Percentiles rank a stretch among this genome's conserved stretches.
Conservation (phyloP, 805 yeast species). For the Komagataella mondaviorum region DNA sequence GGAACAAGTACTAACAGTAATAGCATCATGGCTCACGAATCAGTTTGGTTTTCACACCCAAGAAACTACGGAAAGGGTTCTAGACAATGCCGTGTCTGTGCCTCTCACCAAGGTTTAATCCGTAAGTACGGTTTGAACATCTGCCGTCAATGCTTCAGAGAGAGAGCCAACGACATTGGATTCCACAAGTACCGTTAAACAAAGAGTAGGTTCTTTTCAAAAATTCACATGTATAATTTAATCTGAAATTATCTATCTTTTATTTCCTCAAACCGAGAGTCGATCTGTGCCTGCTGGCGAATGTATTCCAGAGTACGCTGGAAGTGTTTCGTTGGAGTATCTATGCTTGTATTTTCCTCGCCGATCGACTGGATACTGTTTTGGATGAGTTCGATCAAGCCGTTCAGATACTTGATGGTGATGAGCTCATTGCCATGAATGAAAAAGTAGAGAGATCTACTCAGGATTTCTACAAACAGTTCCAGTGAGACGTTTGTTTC, state of each 20-base stretch:
- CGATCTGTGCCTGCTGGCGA: conserved; percentile 51
- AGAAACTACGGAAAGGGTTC: conserved; percentile 99
- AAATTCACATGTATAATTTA: conserved; percentile 1
- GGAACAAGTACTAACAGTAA: conserved; percentile 6
- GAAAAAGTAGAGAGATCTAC: conserved; percentile 74
- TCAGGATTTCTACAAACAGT: conserved; percentile 80
- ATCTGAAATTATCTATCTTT: background rate
- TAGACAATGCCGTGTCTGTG: conserved; percentile 98
- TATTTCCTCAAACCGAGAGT: conserved; percentile 52
- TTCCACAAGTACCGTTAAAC: conserved; percentile 96
- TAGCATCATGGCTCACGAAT: conserved; percentile 96
- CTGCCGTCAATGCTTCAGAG: conserved; percentile 99
- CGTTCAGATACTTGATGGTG: conserved; percentile 66
- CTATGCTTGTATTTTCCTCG: conserved; percentile 10
- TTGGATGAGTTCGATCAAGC: conserved; percentile 70
- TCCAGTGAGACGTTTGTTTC: conserved; percentile 64
- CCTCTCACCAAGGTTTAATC: conserved; percentile 98
- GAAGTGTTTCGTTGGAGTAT: conserved; percentile 39
- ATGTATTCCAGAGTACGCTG: conserved; percentile 64
- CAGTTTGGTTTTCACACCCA: conserved; percentile 99
- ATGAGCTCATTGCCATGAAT: conserved; percentile 67
- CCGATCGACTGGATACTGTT: conserved; percentile 33
- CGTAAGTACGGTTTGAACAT: conserved; percentile 99
- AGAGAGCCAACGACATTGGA: conserved; percentile 97
- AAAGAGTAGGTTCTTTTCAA: background rate